Percentiles rank a stretch among this genome's conserved stretches.
These are phyloP conservation scores for Hyphopichia burtonii DNA, from an alignment of 1,139 yeast species.

Conservation along the genomic window DNA sequence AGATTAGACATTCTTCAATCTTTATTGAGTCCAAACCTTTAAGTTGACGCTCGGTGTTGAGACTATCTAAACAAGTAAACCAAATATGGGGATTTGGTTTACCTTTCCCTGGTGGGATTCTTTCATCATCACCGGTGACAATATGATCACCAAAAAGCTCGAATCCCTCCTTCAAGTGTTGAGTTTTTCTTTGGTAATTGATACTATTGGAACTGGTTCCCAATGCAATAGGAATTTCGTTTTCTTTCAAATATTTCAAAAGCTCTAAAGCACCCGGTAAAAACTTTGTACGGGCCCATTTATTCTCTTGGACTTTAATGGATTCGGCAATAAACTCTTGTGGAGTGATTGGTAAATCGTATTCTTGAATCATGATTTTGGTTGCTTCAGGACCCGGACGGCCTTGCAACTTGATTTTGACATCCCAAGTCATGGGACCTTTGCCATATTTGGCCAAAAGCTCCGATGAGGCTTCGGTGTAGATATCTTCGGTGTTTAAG, in stretches of 20 bases:
- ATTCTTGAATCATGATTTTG: constrained; percentile 62
- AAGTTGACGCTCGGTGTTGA: constrained; percentile 50
- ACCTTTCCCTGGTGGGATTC: constrained; percentile 82
- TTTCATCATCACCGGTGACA: constrained; percentile 84
- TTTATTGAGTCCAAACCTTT: constrained; percentile 44
- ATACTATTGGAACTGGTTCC: constrained; percentile 80
- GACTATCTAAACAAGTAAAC: constrained; percentile 69
- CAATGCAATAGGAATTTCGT: constrained; percentile 74
- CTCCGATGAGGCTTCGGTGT: constrained; percentile 72
- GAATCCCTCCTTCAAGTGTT: constrained; percentile 61
- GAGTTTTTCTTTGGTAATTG: constrained; percentile 68
- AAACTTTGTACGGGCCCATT: constrained; percentile 65
- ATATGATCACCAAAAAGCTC: constrained; percentile 63
- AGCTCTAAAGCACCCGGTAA: constrained; percentile 85
- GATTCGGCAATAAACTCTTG: constrained; percentile 58
- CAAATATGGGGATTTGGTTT: constrained; percentile 94
- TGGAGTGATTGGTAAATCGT: constrained; percentile 63
- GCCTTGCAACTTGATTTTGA: constrained; percentile 84
- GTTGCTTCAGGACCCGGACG: constrained; percentile 75
- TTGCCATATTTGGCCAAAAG: constrained; percentile 66
- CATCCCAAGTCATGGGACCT: constrained; percentile 85
- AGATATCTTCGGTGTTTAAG: constrained; percentile 86
- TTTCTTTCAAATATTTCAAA: constrained; percentile 45
- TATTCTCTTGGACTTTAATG: constrained; percentile 50
- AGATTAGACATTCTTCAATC: constrained; percentile 80